phyloP scores from a whole-genome alignment of 202 grass and related monocot genomes.

The Saccharum hybrid region DNA sequence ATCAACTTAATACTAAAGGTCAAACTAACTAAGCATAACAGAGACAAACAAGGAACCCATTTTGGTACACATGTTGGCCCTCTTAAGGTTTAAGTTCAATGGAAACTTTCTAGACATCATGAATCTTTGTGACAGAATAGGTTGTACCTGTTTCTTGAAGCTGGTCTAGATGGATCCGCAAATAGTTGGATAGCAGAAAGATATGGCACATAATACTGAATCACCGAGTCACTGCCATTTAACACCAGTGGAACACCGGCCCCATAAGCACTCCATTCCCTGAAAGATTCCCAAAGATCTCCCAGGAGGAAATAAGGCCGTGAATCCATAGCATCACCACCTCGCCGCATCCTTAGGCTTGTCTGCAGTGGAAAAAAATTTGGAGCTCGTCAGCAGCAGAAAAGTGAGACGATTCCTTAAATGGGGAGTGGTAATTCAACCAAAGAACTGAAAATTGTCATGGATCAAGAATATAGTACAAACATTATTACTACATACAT shows the following conservation, averaged over 20 bases:
- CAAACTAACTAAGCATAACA: conserved; percentile 9
- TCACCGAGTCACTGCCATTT: conserved; percentile 77
- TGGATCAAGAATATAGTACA: background rate
- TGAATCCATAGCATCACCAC: conserved; percentile 50
- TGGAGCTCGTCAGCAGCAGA: background rate
- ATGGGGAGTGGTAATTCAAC: background rate
- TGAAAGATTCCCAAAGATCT: conserved; percentile 96
- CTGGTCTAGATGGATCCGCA: conserved; percentile 56
- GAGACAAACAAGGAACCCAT: background rate
- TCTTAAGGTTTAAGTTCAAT: background rate
- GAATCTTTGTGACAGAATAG: background rate
- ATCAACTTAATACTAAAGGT: background rate
- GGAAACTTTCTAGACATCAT: background rate
- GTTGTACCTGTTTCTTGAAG: conserved; percentile 64
- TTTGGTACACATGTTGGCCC: background rate
- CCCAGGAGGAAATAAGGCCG: conserved; percentile 70
- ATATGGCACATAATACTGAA: conserved; percentile 97
- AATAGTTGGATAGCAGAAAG: conserved; percentile 94
- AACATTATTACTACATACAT: conserved; percentile 9
- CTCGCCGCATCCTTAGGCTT: conserved; percentile 57
- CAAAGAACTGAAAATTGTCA: conserved; percentile 2
- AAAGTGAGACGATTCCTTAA: background rate
- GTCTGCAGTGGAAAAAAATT: conserved; percentile 45
- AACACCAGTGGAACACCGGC: conserved; percentile 87
- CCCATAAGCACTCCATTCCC: conserved; percentile 98